Conservation (phyloP, 1,139 yeast genomes). For the Lodderomyces oxycetoniae region DNA sequence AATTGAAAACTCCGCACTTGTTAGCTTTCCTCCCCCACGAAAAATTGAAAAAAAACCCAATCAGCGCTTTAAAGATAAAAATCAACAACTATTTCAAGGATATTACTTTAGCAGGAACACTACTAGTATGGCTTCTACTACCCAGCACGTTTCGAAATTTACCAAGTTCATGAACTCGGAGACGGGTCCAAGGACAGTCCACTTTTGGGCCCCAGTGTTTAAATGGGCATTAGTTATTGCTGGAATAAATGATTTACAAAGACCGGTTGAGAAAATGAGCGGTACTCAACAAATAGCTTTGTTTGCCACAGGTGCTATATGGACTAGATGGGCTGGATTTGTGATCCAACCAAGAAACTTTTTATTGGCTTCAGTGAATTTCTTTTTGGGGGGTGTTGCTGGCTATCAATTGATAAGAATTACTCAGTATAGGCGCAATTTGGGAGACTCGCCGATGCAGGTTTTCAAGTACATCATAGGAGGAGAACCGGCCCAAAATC, state of each 20-base stretch:
- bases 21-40: background rate
- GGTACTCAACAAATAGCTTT: conserved; percentile 92
- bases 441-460: conserved; percentile 48
- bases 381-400: conserved; percentile 88
- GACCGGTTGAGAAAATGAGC: conserved; percentile 88
- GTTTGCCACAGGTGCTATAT: conserved; percentile 86
- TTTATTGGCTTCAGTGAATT: conserved; percentile 87
- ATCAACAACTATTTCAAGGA: no score
- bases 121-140: conserved; percentile 42
- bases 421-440: conserved; percentile 51
- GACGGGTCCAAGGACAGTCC: conserved; percentile 93
- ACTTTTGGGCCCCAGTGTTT: conserved; percentile 75
- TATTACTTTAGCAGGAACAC: no score
- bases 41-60: background rate
- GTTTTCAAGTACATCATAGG: conserved; percentile 54
- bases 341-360: conserved; percentile 86
- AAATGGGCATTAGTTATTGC: conserved; percentile 91
- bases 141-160: conserved; percentile 56
- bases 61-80: no score
- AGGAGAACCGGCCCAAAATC: conserved; percentile 31
- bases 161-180: conserved; percentile 72
- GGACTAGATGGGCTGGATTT: conserved; percentile 97
- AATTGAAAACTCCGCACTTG: no score
- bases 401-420: conserved; percentile 78
- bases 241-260: conserved; percentile 76